Evolutionary conservation across 2,329 filamentous ascomycete genomes (phyloP), one percentile per base, ranked within the genome.

Genomic region (Cladophialophora chaetospira): DNA sequence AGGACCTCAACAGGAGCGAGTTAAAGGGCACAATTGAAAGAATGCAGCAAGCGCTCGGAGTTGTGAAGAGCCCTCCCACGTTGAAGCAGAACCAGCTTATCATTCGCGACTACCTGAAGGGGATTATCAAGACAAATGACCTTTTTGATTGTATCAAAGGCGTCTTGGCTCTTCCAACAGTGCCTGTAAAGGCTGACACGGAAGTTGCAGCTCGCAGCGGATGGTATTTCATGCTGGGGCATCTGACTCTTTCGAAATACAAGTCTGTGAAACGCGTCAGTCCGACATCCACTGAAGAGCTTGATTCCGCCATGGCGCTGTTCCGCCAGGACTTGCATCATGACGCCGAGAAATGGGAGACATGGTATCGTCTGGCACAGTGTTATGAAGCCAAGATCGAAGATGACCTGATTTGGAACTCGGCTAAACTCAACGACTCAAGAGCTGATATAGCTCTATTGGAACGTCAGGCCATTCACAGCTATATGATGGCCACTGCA

Each of bases 211-310:
- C 92, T 0, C 84, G 84, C 21, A 88, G 90, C 64, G 89, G 91
- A 43, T 97, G 93, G 93, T 96, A 91, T 71, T 96, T 94, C 71
- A 76, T 97, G 26, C 83, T 96, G 60, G 93, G 93, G 17, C 88
- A 94, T 79, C 89, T 96, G 54, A 87, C 90, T 2, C 80, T 97
- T 55, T 90, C 88, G 40, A 96, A 91, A 67, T 97, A 96, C 82
- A 69, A 89, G 78, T 77, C 82, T 76, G 73, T 92, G 79, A 89
- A 93, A 66, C 84, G 91, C 17, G 82, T 91, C 65, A 89, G 84
- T 2, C 88, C 88, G 1, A 87, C 87, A 3, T 87, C 90, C 11
- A 93, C 88, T 0, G 89, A 93, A 64, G 91, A 96, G 67, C 77
- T 96, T 47, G 88, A 92, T 49, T 87, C 91, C 50, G 91, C 89